Evolutionary conservation across 768 basidiomycete species (phyloP), one percentile per base, ranked within the genome.

Genomic region (Lactarius quietus): DNA sequence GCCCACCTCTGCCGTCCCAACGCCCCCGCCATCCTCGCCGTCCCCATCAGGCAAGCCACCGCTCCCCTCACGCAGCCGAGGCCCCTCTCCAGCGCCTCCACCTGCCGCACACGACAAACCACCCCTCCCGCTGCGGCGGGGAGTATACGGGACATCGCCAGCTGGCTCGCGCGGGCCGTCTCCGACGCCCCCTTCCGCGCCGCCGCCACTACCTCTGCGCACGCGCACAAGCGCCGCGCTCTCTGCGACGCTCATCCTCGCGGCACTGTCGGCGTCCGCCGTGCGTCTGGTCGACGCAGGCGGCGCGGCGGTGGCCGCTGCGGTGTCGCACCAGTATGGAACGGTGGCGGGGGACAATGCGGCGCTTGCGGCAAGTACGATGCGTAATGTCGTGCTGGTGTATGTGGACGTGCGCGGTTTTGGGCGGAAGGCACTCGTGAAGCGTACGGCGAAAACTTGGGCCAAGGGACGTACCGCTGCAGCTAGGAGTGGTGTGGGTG

Each of bases 311-410:
- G 63, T 70, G 43, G n/a, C 63, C 3, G 67, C 69, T 1, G 69
- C 69, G 36, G 67, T 70, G 31, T 28, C 63, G 33, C 67, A 68
- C 56, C 68, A 63, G 63, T 70, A 70, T 8, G 67, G 69, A 3
- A 1, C 54, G 1, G 6, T 23, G 31, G 69, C 67, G 41, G 69
- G 64, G 3, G 57, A 59, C 3, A 70, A 70, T 31, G 69, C 45
- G 4, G 61, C 33, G 20, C 45, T 68, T 3, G 69, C 67, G 2
- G 61, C n/a, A 20, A 20, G 67, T 38, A 63, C 69, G 55, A 38
- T 41, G 55, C 63, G 64, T 7, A 68, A 70, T 55, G 61, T 68
- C 57, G 64, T 68, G 43, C 67, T 70, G 1, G 67, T 68, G 23
- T 70, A 70, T 33, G 61, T 68, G 33, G 69, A 68, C 45, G 38